Evolutionary conservation across 148 eudicot genomes (phyloP).

Genomic region (Rhododendron mucronatum): DNA sequence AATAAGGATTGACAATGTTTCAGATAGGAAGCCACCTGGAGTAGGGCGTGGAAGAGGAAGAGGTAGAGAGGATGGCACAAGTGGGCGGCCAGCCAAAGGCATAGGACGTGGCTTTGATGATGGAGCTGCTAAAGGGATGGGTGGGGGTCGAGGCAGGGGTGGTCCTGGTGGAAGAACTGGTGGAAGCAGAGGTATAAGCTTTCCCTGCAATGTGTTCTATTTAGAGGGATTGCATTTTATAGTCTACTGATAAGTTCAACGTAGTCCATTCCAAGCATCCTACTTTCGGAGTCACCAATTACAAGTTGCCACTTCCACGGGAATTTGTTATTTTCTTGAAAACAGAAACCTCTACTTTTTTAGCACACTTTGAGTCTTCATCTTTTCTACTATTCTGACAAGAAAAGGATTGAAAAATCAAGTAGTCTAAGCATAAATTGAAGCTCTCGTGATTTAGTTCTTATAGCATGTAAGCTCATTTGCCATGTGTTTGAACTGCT

Average conservation of each 20-base stretch:
- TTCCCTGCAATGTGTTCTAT: not conserved
- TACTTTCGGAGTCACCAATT: not conserved
- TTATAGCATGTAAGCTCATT: conserved; percentile 1
- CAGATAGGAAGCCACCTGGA: conserved; percentile 89
- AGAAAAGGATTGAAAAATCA: not conserved
- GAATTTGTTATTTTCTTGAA: not conserved
- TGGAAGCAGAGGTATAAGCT: conserved; percentile 50
- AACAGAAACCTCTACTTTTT: not conserved
- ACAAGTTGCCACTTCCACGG: not conserved
- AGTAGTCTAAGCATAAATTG: not conserved
- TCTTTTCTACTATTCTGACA: not conserved
- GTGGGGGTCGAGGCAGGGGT: conserved; percentile 63
- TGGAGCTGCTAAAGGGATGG: conserved; percentile 43
- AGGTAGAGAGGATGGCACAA: conserved; percentile 68
- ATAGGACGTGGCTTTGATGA: conserved; percentile 75
- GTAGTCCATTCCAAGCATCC: not conserved
- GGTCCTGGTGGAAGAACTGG: conserved; percentile 43
- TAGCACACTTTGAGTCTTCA: not conserved
- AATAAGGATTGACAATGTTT: conserved; percentile 1
- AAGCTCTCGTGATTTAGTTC: not conserved
- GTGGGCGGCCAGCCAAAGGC: conserved; percentile 51
- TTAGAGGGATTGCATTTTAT: not conserved
- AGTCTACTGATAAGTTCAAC: not conserved
- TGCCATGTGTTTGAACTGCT: not conserved
- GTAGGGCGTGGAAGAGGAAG: conserved; percentile 88